Evolutionary conservation across 768 basidiomycete genomes (phyloP).

Genomic region (Lentinula boryana): DNA sequence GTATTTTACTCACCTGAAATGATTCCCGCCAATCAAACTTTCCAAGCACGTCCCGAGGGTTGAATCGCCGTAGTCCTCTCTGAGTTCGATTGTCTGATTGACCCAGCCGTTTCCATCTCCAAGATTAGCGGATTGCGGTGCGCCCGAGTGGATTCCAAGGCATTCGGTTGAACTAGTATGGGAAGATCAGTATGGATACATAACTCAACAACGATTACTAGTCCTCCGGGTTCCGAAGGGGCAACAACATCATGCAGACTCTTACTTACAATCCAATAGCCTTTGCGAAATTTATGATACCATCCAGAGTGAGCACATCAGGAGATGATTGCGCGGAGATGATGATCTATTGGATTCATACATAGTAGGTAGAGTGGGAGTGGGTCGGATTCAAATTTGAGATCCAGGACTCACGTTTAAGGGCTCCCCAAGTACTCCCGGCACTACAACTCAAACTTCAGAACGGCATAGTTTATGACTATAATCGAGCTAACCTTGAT

Average conservation of each 20-base stretch:
- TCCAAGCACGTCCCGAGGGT: conserved; percentile 68
- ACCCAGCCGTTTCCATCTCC: conserved; percentile 70
- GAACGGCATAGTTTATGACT: neutral
- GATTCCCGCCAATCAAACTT: conserved; percentile 73
- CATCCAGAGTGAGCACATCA: conserved; percentile 46
- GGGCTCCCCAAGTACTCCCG: conserved; percentile 55
- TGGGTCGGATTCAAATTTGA: neutral
- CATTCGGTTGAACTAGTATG: conserved; percentile 43
- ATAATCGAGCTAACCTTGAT: conserved; percentile 30
- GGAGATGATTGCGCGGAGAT: conserved; percentile 60
- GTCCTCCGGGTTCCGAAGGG: too few species aligned
- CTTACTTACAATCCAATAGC: conserved; percentile 56
- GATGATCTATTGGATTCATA: conserved; percentile 35
- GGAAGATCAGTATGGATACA: neutral
- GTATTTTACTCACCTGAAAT: conserved; percentile 39
- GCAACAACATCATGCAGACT: neutral
- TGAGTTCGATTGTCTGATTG: conserved; percentile 54
- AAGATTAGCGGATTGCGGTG: conserved; percentile 65
- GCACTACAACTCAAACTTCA: neutral
- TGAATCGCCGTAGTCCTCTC: conserved; percentile 70
- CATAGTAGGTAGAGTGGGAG: too few species aligned
- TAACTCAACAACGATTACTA: neutral
- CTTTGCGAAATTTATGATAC: conserved; percentile 52
- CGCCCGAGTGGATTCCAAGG: conserved; percentile 64
- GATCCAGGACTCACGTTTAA: conserved; percentile 45